Evolutionary conservation across 2,329 filamentous ascomycete species (phyloP).

Genomic region (Onygenales sp.): DNA sequence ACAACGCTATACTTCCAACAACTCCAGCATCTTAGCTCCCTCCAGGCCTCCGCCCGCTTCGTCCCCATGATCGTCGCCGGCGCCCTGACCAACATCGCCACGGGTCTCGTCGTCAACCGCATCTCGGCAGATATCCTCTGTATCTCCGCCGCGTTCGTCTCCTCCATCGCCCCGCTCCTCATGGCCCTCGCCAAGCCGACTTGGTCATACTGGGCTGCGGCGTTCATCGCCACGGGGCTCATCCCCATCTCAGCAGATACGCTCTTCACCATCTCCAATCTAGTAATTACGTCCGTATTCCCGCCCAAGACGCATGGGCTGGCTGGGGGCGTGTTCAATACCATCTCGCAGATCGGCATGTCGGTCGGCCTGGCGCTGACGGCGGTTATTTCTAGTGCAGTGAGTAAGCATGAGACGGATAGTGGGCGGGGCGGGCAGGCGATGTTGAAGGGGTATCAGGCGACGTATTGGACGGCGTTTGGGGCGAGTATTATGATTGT

Average conservation of each 20-base stretch:
- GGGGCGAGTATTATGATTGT: conserved; percentile 33
- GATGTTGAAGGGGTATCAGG: conserved; percentile 44
- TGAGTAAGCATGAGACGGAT: background rate
- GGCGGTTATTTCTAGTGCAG: conserved; percentile 32
- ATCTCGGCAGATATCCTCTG: conserved; percentile 34
- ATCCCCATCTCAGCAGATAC: conserved; percentile 18
- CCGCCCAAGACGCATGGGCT: conserved; percentile 48
- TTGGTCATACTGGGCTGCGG: conserved; percentile 44
- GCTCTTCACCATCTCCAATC: conserved; percentile 47
- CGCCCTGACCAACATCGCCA: conserved; percentile 33
- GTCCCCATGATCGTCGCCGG: conserved; percentile 38
- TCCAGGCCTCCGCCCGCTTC: conserved; percentile 37
- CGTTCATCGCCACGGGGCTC: conserved; percentile 30
- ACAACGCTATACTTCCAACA: conserved; percentile 28
- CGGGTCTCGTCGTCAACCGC: conserved; percentile 38
- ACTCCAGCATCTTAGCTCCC: conserved; percentile 35
- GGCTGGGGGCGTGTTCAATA: conserved; percentile 54
- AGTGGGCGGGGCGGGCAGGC: conserved; percentile 31
- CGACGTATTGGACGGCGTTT: conserved; percentile 47
- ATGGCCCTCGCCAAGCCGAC: conserved; percentile 45
- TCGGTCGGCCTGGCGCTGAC: conserved; percentile 44
- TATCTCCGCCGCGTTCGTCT: conserved; percentile 31
- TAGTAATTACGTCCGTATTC: conserved; percentile 47
- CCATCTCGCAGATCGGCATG: conserved; percentile 46
- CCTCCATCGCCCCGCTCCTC: conserved; percentile 40